Conservation (phyloP, 2,329 filamentous ascomycete species). For the Canariomyces notabilis region DNA sequence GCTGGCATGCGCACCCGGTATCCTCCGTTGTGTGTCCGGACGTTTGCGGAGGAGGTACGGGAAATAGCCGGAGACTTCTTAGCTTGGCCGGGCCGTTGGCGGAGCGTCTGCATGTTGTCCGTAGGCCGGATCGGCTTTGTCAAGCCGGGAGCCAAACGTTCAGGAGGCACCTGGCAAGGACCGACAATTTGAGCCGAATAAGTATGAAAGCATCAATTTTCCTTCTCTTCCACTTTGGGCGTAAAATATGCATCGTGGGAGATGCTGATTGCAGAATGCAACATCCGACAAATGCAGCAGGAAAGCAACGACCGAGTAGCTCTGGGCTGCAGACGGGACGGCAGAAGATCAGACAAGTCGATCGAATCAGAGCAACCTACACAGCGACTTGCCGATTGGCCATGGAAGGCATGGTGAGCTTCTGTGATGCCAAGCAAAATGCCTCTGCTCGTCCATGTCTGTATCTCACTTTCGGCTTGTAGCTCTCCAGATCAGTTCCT, state of each 20-base stretch:
- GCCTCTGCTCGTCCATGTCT: not conserved
- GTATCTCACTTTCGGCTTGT: too few relatives aligned
- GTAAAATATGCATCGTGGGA: not conserved
- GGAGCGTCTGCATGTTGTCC: constrained; percentile 13
- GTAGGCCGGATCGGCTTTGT: constrained; percentile 3
- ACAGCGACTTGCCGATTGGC: not conserved
- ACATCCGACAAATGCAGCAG: constrained; percentile 3
- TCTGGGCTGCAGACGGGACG: constrained; percentile 17
- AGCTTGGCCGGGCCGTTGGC: constrained; percentile 4
- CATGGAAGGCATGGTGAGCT: not conserved
- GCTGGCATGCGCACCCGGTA: constrained; percentile 13
- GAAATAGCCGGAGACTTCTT: constrained; percentile 11
- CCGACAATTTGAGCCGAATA: not conserved
- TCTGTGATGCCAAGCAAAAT: not conserved
- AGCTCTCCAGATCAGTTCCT: too few relatives aligned
- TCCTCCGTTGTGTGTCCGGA: constrained; percentile 7
- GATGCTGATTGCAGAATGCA: constrained; percentile 11
- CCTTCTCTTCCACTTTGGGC: too few relatives aligned
- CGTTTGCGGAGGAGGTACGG: not conserved
- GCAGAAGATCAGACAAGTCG: constrained; percentile 20
- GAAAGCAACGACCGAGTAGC: constrained; percentile 5
- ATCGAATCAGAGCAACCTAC: not conserved
- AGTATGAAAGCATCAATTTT: too few relatives aligned
- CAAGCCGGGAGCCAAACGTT: constrained; percentile 3
- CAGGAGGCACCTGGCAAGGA: not conserved